These are phyloP conservation scores for Pseudocercospora vitis DNA, from an alignment of 2,329 filamentous ascomycete species.

Conservation along the genomic window DNA sequence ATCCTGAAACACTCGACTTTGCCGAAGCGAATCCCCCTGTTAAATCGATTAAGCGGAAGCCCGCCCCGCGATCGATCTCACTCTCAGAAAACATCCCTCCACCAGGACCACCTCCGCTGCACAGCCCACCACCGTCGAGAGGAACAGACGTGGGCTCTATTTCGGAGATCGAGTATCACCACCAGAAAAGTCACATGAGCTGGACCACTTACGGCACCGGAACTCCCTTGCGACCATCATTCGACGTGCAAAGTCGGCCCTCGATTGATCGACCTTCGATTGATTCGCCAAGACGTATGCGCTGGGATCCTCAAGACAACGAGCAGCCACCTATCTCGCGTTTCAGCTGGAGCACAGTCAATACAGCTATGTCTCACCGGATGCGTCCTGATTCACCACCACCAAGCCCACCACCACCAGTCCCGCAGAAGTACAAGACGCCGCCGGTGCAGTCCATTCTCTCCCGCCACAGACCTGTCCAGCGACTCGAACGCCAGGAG, in stretches of 20 bases:
- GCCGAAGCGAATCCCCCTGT: conserved; percentile 5
- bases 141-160: conserved; percentile 12
- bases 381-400: conserved; percentile 42
- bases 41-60: conserved; percentile 32
- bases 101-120: conserved; percentile 12
- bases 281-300: conserved; percentile 3
- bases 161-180: conserved; percentile 16
- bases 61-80: conserved; percentile 24
- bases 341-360: conserved; percentile 46
- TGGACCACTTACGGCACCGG: conserved; percentile 36
- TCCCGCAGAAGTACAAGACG: conserved; percentile 35
- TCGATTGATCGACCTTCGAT: conserved; percentile 23
- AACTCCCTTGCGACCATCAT: conserved; percentile 23
- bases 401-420: conserved; percentile 43
- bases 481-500: conserved; percentile 32
- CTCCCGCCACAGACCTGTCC: conserved; percentile 35
- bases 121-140: conserved; percentile 21
- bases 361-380: conserved; percentile 42
- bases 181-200: conserved; percentile 36
- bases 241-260: conserved; percentile 19
- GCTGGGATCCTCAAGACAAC: conserved; percentile 3
- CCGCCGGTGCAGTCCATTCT: conserved; percentile 36
- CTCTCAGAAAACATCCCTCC: conserved; percentile 29
- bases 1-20: conserved; percentile 14
- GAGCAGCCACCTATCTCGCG: conserved; percentile 25